phyloP scores from a whole-genome alignment of 305 asterid genomes.

The Caryopteris hybrid region DNA sequence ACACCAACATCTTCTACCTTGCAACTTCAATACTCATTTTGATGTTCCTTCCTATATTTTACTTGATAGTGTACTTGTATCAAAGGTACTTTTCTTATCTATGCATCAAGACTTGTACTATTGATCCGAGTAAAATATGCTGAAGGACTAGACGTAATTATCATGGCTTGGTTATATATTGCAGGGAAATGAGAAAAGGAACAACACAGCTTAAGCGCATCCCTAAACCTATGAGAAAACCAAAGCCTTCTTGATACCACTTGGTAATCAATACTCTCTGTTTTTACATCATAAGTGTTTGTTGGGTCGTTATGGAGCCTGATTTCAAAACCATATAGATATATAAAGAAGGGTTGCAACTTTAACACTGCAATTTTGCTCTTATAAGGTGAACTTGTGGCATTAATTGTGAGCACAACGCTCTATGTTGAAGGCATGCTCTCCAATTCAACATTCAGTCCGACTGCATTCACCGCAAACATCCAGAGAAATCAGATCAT shows the following conservation, averaged over 20 bases:
- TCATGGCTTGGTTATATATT: slow-evolving; percentile 10
- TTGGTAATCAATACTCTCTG: not conserved
- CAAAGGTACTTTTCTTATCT: slow-evolving; percentile 51
- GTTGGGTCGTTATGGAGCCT: no score
- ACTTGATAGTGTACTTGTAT: slow-evolving; percentile 61
- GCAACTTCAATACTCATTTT: slow-evolving; percentile 63
- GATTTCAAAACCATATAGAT: no score
- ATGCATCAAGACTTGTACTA: not conserved
- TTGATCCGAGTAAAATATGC: not conserved
- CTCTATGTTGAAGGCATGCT: not conserved
- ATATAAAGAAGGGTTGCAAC: no score
- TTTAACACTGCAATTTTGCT: not conserved
- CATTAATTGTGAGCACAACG: no score
- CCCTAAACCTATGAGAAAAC: slow-evolving; percentile 49
- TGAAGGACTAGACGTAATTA: not conserved
- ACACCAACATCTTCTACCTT: slow-evolving; percentile 57
- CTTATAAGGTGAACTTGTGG: no score
- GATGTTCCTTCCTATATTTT: slow-evolving; percentile 88
- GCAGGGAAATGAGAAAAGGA: slow-evolving; percentile 63
- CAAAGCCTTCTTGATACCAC: slow-evolving; percentile 65
- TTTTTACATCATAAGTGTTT: no score
- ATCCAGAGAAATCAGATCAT: not conserved
- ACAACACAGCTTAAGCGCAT: slow-evolving; percentile 65
- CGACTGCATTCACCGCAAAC: no score
- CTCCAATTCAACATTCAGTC: no score